Evolutionary conservation across 495 filamentous ascomycete genomes (phyloP), one percentile per base, ranked within the genome.

Genomic region (Penicillium canariense): DNA sequence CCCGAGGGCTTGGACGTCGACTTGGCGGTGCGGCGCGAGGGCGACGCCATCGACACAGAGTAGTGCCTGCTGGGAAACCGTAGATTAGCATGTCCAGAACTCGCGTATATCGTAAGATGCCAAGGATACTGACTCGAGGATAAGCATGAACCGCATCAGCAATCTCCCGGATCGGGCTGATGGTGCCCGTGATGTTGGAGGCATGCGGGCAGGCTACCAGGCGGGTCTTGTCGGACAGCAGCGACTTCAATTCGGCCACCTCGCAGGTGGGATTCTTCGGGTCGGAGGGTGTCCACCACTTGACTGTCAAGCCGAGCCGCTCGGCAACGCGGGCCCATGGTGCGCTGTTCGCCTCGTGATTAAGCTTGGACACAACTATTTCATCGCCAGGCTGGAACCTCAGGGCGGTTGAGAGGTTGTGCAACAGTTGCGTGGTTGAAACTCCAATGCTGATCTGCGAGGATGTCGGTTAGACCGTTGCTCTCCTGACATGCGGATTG

Each of bases 331-430:
- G 69, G 6, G 87, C 72, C 87, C 86, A 90, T 0, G 87, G 75
- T 9, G 83, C 78, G 54, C 85, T 81, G 64, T 89, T 89, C 30
- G 86, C 83, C 69, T 89, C 86, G 64, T 90, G 86, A 65, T 89
- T 86, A 52, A 89, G 69, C 44, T 77, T 75, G 5, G 84, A 89
- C 5, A 89, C 35, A 48, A 91, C 69, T 31, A 90, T 65, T 60
- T 89, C 86, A 57, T 81, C 78, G 44, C 79, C 81, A 5, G 73
- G 56, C n/a, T 77, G 63, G 65, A 89, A 83, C 40, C 69, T 50
- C 14, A 90, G 72, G 8, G 83, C 74, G 18, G 71, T 75, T 7
- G 84, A 84, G 48, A 89, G 78, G 68, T 90, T 90, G 60, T 84
- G 80, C 58, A 89, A 78, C 17, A 89, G 82, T 66, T 89, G 86